Conservation (phyloP, 192 early-diverging fungal genomes). For the Entrophospora sp. region DNA sequence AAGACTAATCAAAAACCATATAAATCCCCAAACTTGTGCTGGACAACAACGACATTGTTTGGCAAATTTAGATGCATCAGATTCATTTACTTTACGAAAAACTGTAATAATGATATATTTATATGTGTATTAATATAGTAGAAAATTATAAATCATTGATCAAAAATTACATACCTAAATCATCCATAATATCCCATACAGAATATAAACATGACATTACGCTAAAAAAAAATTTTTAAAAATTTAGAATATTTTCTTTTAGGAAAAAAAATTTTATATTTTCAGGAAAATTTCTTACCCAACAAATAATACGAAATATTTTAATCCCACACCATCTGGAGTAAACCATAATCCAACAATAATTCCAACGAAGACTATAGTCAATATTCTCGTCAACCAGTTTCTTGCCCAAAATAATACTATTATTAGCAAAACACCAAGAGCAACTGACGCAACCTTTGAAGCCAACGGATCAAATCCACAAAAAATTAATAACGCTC, state of each 20-base stretch:
- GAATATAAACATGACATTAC: conserved; percentile 91
- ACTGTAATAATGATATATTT: conserved; percentile 34
- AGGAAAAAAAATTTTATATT: background rate
- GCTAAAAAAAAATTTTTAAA: conserved; percentile 32
- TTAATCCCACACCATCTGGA: conserved; percentile 57
- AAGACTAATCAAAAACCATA: conserved; percentile 86
- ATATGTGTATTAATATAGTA: background rate
- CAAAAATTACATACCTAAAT: conserved; percentile 27
- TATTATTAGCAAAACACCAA: conserved; percentile 74
- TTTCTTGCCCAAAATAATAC: conserved; percentile 85
- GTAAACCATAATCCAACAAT: conserved; percentile 82
- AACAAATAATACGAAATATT: conserved; percentile 90
- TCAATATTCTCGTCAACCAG: conserved; percentile 76
- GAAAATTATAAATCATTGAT: background rate
- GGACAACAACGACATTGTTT: conserved; percentile 63
- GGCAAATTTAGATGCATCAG: conserved; percentile 87
- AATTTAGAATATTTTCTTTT: background rate
- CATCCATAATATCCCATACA: conserved; percentile 94
- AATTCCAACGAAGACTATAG: conserved; percentile 73
- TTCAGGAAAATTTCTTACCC: conserved; percentile 52
- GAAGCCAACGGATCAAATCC: conserved; percentile 83
- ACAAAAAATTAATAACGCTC: conserved; percentile 87
- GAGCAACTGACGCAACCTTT: conserved; percentile 76
- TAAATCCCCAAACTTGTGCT: conserved; percentile 76
- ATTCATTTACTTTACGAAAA: conserved; percentile 84